Base-by-base conservation (phyloP, 1,284 basidiomycete genomes). In the Sanghuangporus weigelae region DNA sequence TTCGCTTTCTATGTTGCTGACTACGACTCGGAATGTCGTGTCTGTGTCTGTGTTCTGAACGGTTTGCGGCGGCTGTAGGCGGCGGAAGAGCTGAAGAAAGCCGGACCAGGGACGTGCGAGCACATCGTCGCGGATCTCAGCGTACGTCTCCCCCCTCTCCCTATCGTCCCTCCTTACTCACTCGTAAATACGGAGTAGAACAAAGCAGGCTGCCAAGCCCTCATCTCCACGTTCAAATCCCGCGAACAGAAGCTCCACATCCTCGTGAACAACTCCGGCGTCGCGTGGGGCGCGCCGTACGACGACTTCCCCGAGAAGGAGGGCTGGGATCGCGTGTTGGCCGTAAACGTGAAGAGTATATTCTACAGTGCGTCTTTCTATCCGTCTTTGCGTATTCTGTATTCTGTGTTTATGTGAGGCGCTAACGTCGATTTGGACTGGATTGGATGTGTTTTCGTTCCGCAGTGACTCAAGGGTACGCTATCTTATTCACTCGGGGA, bases 271-370 rank as follows among this genome's bases (percentile, higher is more conserved):
- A 93, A 93, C 73, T 88, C 87, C 8, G 90, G 89, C 8, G 84
- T 85, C 21, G 84, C 90, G 10, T 94, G 92, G 92, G 93, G 92
- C 19, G 88, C 87, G 1, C 81, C 85, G 1, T 90, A 83, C 72
- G 77, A 84, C 23, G 81, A 90, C 69, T 87, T 93, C 67, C 91
- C 92, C 0, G 89, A 90, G 72, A 83, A 84, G 66, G 86, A 84
- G 66, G 93, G 93, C 1, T 95, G 93, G 93, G 92, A 95, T 70
- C 85, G 87, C 40, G 78, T 93, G 40, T 83, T 93, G 73, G 83
- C 84, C 16, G 80, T 92, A 57, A 93, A 93, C 69, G 87, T 93
- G 55, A 93, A 94, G 78, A 85, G 86, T 67, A 79, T 90, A 44
- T 93, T 91, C 70, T 93, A 92, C 74, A 78, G 90, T 91, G 63